Evolutionary conservation across 129 eudicot genomes (phyloP), one percentile per base, ranked within the genome.

Genomic region (Sambucus nigra): DNA sequence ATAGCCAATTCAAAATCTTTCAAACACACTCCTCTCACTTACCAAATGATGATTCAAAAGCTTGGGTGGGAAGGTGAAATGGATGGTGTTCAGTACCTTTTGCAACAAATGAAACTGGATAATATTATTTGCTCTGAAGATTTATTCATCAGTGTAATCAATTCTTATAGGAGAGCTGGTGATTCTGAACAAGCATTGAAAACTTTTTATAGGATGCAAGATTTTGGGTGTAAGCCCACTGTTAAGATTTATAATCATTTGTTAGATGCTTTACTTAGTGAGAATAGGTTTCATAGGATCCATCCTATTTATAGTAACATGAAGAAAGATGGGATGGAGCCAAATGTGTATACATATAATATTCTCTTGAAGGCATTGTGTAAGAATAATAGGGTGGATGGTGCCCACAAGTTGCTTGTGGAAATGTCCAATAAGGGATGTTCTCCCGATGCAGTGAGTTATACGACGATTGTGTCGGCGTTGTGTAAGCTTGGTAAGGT

Each of bases 361-460:
- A 79, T 89, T 49, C 82, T 89, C 44, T 62, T 89, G 77, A 89
- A 84, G 67, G 95, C 97, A 0, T 68, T 89, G 69, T 81, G 97
- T 59, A 89, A 76, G 72, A 89, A 81, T 69, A 60, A 75, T 47
- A 75, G 97, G 68, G 57, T 78, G 31, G 86, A 74, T 63, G 93
- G 83, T 1, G 97, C 97, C 38, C 81, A 28, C n/a, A 84, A 73
- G 88, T 61, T 89, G 81, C 97, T 89, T 17, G 93, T 50, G n/a
- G 95, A 81, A 69, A 89, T 89, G 97, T 84, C 86, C 12, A 84
- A 73, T 57, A 89, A 73, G 78, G 97, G 88, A 7, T 84, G 93
- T 46, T 54, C 54, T 11, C 95, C 97, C 0, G 94, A 89, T 67
- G 84, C 45, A 22, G 97, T 89, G 47, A 89, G 97, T 76, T 89